Conservation (phyloP, 208 protist genomes). For the Strigomonas culicis region DNA sequence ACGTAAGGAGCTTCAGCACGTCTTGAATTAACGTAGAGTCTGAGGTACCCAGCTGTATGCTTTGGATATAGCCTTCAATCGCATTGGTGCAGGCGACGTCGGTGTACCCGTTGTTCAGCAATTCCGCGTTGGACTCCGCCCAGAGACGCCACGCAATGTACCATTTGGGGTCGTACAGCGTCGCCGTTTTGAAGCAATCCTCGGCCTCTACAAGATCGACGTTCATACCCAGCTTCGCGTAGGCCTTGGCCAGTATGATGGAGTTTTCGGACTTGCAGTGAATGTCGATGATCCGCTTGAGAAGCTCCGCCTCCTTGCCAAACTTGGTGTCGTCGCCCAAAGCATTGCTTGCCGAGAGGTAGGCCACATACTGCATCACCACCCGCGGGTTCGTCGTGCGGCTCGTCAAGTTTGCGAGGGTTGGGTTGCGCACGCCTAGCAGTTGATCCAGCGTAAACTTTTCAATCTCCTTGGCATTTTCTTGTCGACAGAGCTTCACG, state of each 20-base stretch:
- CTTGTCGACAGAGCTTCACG: conserved; percentile 91
- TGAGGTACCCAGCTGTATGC: conserved; percentile 72
- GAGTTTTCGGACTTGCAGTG: conserved; percentile 73
- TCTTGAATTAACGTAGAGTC: conserved; percentile 94
- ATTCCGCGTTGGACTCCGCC: conserved; percentile 65
- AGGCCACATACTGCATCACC: conserved; percentile 84
- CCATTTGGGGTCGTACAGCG: conserved; percentile 79
- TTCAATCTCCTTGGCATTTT: conserved; percentile 66
- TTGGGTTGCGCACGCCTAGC: conserved; percentile 54
- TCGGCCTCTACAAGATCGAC: conserved; percentile 50
- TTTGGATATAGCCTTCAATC: conserved; percentile 82
- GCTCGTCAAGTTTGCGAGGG: conserved; percentile 65
- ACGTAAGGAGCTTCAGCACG: conserved; percentile 97
- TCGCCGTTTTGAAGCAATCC: conserved; percentile 75
- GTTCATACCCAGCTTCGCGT: conserved; percentile 70
- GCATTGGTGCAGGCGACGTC: conserved; percentile 63
- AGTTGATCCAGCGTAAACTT: conserved; percentile 77
- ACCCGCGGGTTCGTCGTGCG: conserved; percentile 70
- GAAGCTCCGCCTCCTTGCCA: conserved; percentile 68
- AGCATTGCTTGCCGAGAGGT: conserved; percentile 57
- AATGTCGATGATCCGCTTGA: conserved; percentile 83
- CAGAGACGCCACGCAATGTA: conserved; percentile 82
- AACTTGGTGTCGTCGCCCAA: conserved; percentile 51
- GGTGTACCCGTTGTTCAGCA: conserved; percentile 40
- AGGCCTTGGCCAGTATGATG: conserved; percentile 55